These are phyloP conservation scores for Parafenestella ontariensis DNA, from an alignment of 2,329 filamentous ascomycete genomes.

Conservation along the genomic window DNA sequence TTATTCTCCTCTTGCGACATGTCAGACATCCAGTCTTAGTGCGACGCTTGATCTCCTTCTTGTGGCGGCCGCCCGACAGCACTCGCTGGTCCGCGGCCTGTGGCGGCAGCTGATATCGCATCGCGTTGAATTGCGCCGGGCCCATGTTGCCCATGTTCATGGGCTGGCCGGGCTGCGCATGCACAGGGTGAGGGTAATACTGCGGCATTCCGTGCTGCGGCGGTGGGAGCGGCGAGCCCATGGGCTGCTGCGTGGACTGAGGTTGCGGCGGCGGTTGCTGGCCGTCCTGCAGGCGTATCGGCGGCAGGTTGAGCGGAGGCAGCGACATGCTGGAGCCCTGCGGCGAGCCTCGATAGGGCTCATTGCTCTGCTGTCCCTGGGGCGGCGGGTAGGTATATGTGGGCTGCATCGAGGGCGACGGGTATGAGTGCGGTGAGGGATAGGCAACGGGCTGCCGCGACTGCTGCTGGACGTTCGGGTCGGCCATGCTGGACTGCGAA, in stretches of 20 bases:
- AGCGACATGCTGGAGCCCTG: conserved; percentile 54
- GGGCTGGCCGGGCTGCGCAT: conserved; percentile 54
- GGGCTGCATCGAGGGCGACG: conserved; percentile 58
- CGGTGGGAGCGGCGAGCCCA: conserved; percentile 62
- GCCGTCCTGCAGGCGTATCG: conserved; percentile 58
- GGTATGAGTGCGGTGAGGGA: conserved; percentile 59
- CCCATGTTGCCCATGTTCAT: conserved; percentile 59
- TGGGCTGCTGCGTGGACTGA: conserved; percentile 48
- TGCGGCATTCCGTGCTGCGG: conserved; percentile 59
- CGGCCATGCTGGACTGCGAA: conserved; percentile 43
- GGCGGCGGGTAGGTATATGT: conserved; percentile 58
- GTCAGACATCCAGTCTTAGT: conserved; percentile 75
- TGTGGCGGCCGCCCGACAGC: conserved; percentile 68
- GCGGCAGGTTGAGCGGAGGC: conserved; percentile 58
- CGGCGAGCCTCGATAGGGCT: conserved; percentile 56
- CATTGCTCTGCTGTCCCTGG: conserved; percentile 45
- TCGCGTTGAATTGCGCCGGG: conserved; percentile 54
- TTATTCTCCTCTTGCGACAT: conserved; percentile 69
- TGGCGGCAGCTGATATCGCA: conserved; percentile 65
- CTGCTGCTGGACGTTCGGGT: conserved; percentile 41
- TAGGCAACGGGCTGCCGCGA: conserved; percentile 44
- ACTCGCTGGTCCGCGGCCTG: conserved; percentile 56
- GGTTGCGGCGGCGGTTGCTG: conserved; percentile 46
- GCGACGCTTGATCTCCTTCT: conserved; percentile 77
- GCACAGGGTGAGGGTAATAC: conserved; percentile 59